Evolutionary conservation across 805 yeast species (phyloP).

Genomic region (Candida vartiovaarae): DNA sequence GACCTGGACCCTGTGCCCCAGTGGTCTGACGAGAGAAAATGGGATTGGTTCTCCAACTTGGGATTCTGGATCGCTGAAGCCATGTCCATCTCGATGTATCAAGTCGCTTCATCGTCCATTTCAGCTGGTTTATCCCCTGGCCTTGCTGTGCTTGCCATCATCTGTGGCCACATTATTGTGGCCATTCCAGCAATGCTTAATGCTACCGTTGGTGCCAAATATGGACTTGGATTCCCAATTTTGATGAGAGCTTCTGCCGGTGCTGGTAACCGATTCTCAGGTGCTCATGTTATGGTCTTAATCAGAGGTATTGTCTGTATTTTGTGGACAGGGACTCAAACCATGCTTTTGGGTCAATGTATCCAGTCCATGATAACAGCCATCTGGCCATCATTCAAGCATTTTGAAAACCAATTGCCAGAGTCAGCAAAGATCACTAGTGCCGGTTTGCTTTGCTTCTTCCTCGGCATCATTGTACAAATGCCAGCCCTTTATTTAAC

Average conservation of each 20-base stretch:
- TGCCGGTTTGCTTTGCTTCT: constrained; percentile 27
- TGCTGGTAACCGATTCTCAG: constrained; percentile 27
- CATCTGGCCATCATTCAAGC: constrained; percentile 41
- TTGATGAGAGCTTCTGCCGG: constrained; percentile 29
- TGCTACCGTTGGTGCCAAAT: constrained; percentile 25
- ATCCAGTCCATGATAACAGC: constrained; percentile 60
- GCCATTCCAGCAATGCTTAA: constrained; percentile 20
- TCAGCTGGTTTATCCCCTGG: constrained; percentile 61
- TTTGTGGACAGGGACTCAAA: constrained; percentile 69
- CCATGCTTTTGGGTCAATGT: constrained; percentile 69
- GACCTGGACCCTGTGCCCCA: constrained; percentile 63
- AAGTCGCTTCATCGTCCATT: constrained; percentile 69
- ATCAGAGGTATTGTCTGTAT: constrained; percentile 29
- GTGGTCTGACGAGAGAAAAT: constrained; percentile 55
- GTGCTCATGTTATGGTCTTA: constrained; percentile 24
- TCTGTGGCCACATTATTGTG: constrained; percentile 23
- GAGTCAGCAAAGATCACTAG: constrained; percentile 21
- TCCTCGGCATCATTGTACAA: constrained; percentile 26
- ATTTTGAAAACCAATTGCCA: constrained; percentile 29
- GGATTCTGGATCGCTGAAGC: constrained; percentile 71
- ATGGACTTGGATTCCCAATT: constrained; percentile 31
- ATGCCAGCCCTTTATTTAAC: constrained; percentile 28
- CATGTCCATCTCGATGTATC: constrained; percentile 73
- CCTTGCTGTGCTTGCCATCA: constrained; percentile 20
- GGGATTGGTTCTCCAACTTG: constrained; percentile 44